A percentile compares a stretch with the other conserved stretches of the same genome.
Evolutionary conservation across 257 asterid genomes (phyloP).

Genomic region (Hygrophila difformis): DNA sequence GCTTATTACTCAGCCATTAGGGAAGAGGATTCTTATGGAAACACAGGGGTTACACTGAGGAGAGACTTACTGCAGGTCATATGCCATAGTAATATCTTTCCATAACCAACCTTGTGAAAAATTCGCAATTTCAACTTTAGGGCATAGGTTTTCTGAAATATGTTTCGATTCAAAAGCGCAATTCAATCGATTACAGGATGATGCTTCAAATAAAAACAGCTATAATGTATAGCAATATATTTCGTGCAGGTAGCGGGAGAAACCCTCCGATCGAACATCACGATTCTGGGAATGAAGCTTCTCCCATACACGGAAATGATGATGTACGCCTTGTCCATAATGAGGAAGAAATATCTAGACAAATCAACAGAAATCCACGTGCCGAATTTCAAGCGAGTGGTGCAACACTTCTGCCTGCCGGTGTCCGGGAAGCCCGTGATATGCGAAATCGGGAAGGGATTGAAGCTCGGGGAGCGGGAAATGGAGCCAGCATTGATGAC

Average conservation of each 20-base stretch:
- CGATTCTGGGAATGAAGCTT: slow-evolving; percentile 42
- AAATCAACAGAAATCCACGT: slow-evolving; percentile 39
- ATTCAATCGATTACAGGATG: too few relatives aligned
- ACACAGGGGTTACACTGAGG: slow-evolving; percentile 56
- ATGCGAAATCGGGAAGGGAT: slow-evolving; percentile 49
- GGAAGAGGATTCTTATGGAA: slow-evolving; percentile 68
- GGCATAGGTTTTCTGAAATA: too few relatives aligned
- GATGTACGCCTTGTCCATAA: slow-evolving; percentile 24
- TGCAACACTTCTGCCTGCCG: slow-evolving; percentile 83
- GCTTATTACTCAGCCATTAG: slow-evolving; percentile 49
- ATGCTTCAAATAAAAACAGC: too few relatives aligned
- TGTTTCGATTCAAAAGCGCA: too few relatives aligned
- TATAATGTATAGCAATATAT: too few relatives aligned
- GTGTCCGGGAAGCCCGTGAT: slow-evolving; percentile 59
- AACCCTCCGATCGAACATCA: slow-evolving; percentile 48
- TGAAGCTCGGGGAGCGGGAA: slow-evolving; percentile 39
- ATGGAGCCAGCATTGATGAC: slow-evolving; percentile 58
- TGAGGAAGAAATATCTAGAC: slow-evolving; percentile 31
- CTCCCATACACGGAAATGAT: slow-evolving; percentile 48
- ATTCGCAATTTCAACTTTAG: too few relatives aligned
- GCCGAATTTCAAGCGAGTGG: slow-evolving; percentile 57
- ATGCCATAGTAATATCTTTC: too few relatives aligned
- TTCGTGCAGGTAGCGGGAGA: slow-evolving; percentile 51
- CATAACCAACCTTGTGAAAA: too few relatives aligned
- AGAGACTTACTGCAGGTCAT: slow-evolving; percentile 51